phyloP scores from a whole-genome alignment of 2,329 filamentous ascomycete genomes.

The Colletotrichum magnum region DNA sequence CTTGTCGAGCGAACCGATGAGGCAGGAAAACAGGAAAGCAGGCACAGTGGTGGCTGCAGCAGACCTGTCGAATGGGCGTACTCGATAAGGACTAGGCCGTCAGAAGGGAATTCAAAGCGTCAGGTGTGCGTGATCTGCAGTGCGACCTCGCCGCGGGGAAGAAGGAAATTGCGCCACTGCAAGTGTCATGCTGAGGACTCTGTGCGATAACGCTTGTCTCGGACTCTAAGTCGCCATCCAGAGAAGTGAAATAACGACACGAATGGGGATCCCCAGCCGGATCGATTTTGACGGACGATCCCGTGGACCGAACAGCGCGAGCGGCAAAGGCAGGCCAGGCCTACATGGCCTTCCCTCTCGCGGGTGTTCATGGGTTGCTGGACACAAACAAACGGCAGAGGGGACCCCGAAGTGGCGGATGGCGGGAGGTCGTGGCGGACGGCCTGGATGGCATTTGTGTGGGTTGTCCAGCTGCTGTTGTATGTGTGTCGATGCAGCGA shows the following conservation, averaged over 20 bases:
- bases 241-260: not conserved
- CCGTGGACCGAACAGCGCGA: too few relatives aligned
- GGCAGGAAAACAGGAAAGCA: not conserved
- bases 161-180: constrained; percentile 20
- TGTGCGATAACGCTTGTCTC: too few relatives aligned
- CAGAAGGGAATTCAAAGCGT: not conserved
- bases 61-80: not conserved
- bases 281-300: too few relatives aligned
- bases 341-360: too few relatives aligned
- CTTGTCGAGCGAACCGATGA: not conserved
- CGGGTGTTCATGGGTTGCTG: too few relatives aligned
- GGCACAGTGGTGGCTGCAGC: not conserved
- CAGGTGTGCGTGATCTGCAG: constrained; percentile 8
- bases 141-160: constrained; percentile 14
- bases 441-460: not conserved
- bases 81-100: not conserved
- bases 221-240: too few relatives aligned
- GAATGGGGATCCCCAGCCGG: not conserved
- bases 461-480: not conserved
- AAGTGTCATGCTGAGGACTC: not conserved
- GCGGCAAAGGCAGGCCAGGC: too few relatives aligned
- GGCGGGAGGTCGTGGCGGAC: too few relatives aligned
- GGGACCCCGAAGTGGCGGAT: too few relatives aligned
- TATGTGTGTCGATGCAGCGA: not conserved
- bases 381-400: too few relatives aligned